Evolutionary conservation across 305 asterid species (phyloP), one percentile per base, ranked within the genome.

Genomic region (Fraxinus greggii): DNA sequence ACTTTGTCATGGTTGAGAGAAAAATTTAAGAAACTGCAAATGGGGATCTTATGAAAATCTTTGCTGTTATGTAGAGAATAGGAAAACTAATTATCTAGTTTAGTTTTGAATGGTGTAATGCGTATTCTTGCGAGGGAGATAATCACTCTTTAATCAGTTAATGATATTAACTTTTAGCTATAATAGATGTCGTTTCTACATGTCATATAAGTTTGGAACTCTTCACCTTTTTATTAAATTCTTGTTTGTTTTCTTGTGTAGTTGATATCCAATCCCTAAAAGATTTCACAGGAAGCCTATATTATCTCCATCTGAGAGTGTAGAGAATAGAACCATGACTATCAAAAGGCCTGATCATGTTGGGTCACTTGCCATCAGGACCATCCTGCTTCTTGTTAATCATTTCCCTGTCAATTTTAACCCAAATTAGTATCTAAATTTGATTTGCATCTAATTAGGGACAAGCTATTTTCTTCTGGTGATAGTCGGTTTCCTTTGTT

Each of bases 331-430:
- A 81, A 48, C 77, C 82, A 77, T 85, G 38, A 93, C 97, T 67
- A 77, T 83, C 29, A 90, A 86, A 87, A 89, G 97, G 81, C 97
- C 95, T 13, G 89, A 89, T 40, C 15, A 10, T 21, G 90, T 89
- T 21, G 94, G 97, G 9, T 83, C 84, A 15, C 75, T 86, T 36
- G 82, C 87, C 67, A 77, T 84, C 31, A 85, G 86, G 80, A 9
- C 80, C 2, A 35, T 90, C 54, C 54, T 40, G 33, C 92, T 93
- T 69, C 84, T 85, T 38, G 95, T 88, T 29, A 93, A 93, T 76
- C 98, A 93, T 83, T 93, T 93, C 75, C 88, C 83, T 0, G 88
- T 93, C n/a, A 61, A 38, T 0, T 92, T 85, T 74, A 81, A 91
- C 36, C 81, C 85, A 0, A 13, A 28, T 3, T 80, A 65, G 78